Evolutionary conservation across 83 land plant genomes (phyloP).

Genomic region (Picea abies): DNA sequence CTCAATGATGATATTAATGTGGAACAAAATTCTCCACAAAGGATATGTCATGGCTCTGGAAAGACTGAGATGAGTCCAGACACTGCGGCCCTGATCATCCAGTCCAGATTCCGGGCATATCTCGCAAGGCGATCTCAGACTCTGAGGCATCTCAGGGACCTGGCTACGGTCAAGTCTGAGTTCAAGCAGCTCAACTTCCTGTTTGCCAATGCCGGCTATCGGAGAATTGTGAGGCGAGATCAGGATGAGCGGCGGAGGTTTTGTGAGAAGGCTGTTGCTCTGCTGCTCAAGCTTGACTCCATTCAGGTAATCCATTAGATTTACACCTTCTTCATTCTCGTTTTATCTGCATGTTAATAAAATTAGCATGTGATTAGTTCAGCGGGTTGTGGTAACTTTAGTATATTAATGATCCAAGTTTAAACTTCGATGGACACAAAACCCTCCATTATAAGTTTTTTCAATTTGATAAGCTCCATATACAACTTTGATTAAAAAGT

Average conservation of each 20-base stretch:
- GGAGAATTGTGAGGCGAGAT: constrained; percentile 20
- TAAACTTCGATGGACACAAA: too few relatives aligned
- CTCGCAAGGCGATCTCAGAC: constrained; percentile 56
- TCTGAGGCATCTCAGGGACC: constrained; percentile 44
- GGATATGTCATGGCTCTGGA: background rate
- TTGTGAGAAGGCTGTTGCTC: constrained; percentile 23
- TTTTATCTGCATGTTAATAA: too few relatives aligned
- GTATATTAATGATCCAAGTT: too few relatives aligned
- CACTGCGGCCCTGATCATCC: constrained; percentile 57
- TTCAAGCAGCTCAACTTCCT: constrained; percentile 33
- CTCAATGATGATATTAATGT: too few relatives aligned
- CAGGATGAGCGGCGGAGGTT: constrained; percentile 3
- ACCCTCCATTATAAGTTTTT: too few relatives aligned
- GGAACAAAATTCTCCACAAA: background rate
- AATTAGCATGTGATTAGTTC: too few relatives aligned
- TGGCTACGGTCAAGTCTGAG: constrained; percentile 41
- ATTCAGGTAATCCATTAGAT: constrained; percentile 39
- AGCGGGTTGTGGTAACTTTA: too few relatives aligned
- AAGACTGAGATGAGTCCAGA: constrained; percentile 9
- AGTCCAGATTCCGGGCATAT: constrained; percentile 49
- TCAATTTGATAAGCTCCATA: too few relatives aligned
- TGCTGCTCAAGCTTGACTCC: constrained; percentile 50
- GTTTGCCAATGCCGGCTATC: constrained; percentile 16
- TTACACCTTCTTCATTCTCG: too few relatives aligned
- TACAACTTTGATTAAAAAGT: too few relatives aligned